Conservation (phyloP, 2,329 filamentous ascomycete genomes). For the Aspergillus brunneoviolaceus region DNA sequence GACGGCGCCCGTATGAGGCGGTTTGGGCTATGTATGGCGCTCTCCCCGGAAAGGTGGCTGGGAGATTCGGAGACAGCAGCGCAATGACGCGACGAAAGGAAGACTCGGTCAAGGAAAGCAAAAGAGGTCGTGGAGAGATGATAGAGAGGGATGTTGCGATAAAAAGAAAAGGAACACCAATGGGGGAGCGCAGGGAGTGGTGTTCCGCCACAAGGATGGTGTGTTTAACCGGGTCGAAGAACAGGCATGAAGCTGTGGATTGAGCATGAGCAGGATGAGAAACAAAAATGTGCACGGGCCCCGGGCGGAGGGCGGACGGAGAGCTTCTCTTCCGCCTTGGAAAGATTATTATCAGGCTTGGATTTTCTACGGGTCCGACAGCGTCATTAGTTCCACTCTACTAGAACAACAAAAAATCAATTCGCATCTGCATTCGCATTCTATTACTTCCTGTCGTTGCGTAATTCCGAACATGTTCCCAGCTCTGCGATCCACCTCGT, state of each 20-base stretch:
- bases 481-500: conserved; percentile 26
- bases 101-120: conserved; percentile 9
- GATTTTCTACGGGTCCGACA: not conserved
- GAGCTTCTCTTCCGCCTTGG: conserved; percentile 19
- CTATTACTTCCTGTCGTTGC: not conserved
- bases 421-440: not conserved
- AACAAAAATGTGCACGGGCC: conserved; percentile 42
- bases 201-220: conserved; percentile 13
- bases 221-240: conserved; percentile 14
- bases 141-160: conserved; percentile 7
- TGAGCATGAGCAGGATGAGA: conserved; percentile 21
- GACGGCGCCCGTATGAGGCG: conserved; percentile 11
- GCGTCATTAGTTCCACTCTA: conserved; percentile 7
- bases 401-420: not conserved
- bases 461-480: conserved; percentile 32
- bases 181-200: conserved; percentile 16
- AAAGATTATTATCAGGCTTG: not conserved
- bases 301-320: conserved; percentile 20
- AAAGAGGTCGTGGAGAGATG: conserved; percentile 19
- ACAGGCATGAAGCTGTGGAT: conserved; percentile 11
- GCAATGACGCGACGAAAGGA: conserved; percentile 14
- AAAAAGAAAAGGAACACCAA: conserved; percentile 15
- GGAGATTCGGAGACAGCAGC: conserved; percentile 16
- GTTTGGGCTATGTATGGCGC: conserved; percentile 18
- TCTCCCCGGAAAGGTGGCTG: conserved; percentile 25